Conservation (phyloP, 1,284 basidiomycete species). For the Heliocybe sulcata region DNA sequence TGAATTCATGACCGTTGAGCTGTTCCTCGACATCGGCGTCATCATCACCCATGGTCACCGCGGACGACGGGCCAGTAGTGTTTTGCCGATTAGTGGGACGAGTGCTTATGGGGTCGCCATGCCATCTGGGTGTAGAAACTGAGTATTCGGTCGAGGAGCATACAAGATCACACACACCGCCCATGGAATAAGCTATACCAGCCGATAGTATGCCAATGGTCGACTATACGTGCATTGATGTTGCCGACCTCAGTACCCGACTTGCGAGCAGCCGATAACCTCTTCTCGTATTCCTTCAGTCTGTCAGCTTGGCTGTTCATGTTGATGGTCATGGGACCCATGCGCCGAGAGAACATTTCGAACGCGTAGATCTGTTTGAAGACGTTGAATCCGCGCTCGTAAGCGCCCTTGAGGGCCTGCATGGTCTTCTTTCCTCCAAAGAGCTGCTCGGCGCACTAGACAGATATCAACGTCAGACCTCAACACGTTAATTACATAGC, state of each 20-base stretch:
- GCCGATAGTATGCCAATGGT: conserved; percentile 67
- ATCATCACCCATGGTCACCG: background rate
- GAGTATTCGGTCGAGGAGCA: conserved; percentile 3
- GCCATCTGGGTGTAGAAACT: conserved; percentile 36
- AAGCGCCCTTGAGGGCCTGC: conserved; percentile 73
- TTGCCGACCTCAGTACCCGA: conserved; percentile 61
- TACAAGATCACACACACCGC: conserved; percentile 30
- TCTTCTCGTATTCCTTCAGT: conserved; percentile 56
- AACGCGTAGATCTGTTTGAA: conserved; percentile 73
- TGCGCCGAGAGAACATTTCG: conserved; percentile 43
- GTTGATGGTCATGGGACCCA: conserved; percentile 28
- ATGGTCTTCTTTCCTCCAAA: conserved; percentile 71
- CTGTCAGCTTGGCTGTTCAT: conserved; percentile 48
- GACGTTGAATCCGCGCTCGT: conserved; percentile 71
- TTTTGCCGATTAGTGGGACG: background rate
- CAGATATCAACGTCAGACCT: background rate
- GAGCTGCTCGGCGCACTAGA: conserved; percentile 57
- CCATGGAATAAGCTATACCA: conserved; percentile 67
- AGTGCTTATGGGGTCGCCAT: conserved; percentile 51
- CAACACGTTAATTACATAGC: no score
- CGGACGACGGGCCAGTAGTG: background rate
- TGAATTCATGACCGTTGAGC: background rate
- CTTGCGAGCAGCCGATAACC: conserved; percentile 53
- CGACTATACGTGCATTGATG: conserved; percentile 58
- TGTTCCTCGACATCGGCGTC: conserved; percentile 1